Evolutionary conservation across 768 basidiomycete genomes (phyloP).

Genomic region (Chalciporus pseudorubinellus): DNA sequence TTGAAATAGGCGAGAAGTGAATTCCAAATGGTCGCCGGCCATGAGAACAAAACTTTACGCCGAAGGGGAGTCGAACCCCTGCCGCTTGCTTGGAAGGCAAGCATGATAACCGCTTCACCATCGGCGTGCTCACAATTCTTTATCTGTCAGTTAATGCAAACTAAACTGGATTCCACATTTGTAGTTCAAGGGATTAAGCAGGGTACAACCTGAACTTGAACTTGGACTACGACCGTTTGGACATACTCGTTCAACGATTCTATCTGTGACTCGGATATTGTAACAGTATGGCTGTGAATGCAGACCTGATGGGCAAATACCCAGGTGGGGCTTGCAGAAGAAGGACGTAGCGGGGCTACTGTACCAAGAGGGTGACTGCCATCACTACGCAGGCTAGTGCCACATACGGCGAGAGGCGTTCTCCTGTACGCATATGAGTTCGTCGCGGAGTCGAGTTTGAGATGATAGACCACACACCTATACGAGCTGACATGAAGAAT

Average conservation of each 20-base stretch:
- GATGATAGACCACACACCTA: constrained; percentile 59
- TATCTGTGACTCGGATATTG: neutral
- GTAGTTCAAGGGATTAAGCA: no score
- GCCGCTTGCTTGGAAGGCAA: constrained; percentile 83
- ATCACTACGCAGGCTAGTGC: constrained; percentile 89
- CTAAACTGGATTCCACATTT: no score
- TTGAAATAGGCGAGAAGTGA: neutral
- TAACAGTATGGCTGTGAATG: constrained; percentile 5
- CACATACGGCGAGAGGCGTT: constrained; percentile 94
- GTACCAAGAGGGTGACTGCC: constrained; percentile 71
- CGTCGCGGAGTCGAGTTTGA: neutral
- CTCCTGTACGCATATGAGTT: constrained; percentile 54
- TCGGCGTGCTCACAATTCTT: constrained; percentile 37
- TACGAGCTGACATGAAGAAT: constrained; percentile 93
- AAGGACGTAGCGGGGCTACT: constrained; percentile 26
- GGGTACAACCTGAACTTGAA: neutral
- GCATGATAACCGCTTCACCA: constrained; percentile 94
- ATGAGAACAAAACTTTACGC: constrained; percentile 23
- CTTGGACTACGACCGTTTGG: neutral
- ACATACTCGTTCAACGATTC: neutral
- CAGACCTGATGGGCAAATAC: constrained; percentile 16
- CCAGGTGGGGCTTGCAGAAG: constrained; percentile 15
- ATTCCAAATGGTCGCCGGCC: neutral
- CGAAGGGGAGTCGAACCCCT: constrained; percentile 78
- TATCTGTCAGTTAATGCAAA: neutral